Conservation (phyloP, 192 early-diverging fungal genomes). For the Nowakowskiella sp. region DNA sequence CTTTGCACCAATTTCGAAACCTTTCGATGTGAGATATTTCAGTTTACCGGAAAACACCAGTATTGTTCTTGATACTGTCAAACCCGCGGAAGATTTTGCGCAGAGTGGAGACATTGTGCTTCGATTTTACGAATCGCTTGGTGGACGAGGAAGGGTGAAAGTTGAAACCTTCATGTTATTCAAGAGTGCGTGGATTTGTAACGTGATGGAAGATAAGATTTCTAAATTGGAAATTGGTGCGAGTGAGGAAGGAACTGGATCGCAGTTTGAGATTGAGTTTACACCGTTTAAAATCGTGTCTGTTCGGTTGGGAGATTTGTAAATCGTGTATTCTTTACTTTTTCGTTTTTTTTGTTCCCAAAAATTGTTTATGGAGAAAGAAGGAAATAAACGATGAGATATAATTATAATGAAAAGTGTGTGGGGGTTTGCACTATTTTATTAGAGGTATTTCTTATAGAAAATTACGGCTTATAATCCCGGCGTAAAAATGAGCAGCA, state of each 20-base stretch:
- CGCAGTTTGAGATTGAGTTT: slow-evolving; percentile 36
- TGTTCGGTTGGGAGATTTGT: slow-evolving; percentile 7
- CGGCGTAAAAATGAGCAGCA: no score
- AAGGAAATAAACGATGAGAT: no score
- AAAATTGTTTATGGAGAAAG: no score
- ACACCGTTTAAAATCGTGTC: slow-evolving; percentile 64
- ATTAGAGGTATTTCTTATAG: no score
- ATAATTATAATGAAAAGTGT: no score
- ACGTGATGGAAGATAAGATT: slow-evolving; percentile 70
- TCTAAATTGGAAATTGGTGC: slow-evolving; percentile 20
- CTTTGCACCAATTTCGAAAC: background rate
- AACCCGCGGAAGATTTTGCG: slow-evolving; percentile 70
- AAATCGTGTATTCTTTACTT: no score
- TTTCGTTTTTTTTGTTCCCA: no score
- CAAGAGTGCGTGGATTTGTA: slow-evolving; percentile 48
- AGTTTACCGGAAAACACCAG: slow-evolving; percentile 46
- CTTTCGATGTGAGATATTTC: slow-evolving; percentile 24
- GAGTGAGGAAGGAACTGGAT: slow-evolving; percentile 19
- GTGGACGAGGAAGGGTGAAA: slow-evolving; percentile 62
- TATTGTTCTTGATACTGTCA: slow-evolving; percentile 86
- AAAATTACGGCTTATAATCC: no score
- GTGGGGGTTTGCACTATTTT: no score
- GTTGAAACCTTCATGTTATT: slow-evolving; percentile 49
- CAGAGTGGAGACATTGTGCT: slow-evolving; percentile 55
- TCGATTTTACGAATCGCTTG: slow-evolving; percentile 85